A percentile compares a stretch with the other conserved stretches of the same genome.
phyloP scores from a whole-genome alignment of 768 basidiomycete genomes.

The Saitozyma sp. region DNA sequence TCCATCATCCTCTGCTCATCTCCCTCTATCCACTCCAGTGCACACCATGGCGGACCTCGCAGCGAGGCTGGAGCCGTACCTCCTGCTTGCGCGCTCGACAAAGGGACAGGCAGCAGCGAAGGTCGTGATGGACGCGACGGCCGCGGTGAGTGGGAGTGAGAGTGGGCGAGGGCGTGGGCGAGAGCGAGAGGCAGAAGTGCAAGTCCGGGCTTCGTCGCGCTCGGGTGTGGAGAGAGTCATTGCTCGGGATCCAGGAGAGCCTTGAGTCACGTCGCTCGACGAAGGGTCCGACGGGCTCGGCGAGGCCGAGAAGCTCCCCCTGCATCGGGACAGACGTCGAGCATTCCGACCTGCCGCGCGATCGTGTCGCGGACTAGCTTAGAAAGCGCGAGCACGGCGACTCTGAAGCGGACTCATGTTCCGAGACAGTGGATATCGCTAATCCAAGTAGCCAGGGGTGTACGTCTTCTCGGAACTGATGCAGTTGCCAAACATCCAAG shows the following conservation, averaged over 20 bases:
- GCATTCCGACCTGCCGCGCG: too few relatives aligned
- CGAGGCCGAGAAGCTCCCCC: not conserved
- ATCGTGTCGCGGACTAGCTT: too few relatives aligned
- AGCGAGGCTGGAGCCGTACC: conserved; percentile 66
- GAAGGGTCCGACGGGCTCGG: too few relatives aligned
- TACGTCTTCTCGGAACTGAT: conserved; percentile 90
- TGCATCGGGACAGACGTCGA: too few relatives aligned
- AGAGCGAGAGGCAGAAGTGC: too few relatives aligned
- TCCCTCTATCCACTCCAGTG: not conserved
- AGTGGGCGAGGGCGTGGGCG: too few relatives aligned
- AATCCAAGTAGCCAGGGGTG: conserved; percentile 64
- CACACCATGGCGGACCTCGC: conserved; percentile 24
- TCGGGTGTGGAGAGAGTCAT: too few relatives aligned
- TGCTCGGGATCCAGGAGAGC: too few relatives aligned
- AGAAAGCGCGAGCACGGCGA: too few relatives aligned
- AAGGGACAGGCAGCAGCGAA: conserved; percentile 93
- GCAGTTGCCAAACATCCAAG: conserved; percentile 76
- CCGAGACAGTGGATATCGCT: not conserved
- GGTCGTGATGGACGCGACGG: conserved; percentile 72
- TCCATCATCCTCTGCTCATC: not conserved
- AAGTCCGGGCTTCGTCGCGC: too few relatives aligned
- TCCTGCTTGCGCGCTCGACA: conserved; percentile 86
- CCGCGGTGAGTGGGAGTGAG: conserved; percentile 57
- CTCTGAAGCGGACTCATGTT: too few relatives aligned
- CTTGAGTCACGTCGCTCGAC: too few relatives aligned